Base-by-base conservation (phyloP, 1,284 basidiomycete genomes). In the Moniliophthora roreri region DNA sequence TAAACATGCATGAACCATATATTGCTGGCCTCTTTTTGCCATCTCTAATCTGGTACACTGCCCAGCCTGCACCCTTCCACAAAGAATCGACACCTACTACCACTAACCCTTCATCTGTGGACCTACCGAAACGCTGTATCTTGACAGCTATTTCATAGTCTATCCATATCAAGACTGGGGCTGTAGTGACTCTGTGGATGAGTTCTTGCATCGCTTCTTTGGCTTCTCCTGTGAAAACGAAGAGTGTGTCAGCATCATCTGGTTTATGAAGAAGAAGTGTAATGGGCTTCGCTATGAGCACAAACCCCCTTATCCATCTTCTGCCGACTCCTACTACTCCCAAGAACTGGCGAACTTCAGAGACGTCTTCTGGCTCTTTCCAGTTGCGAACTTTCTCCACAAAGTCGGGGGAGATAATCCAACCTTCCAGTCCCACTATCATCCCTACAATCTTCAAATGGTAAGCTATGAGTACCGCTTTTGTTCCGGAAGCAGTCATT, bases 1-100 rank as follows among this genome's bases (percentile, higher is more conserved):
- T 69, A 60, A 67, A 71, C 0, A 68, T 70, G 48, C 67, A 66
- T 0, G 68, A 72, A 0, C 71, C 68, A 54, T 60, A 73, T 1
- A 65, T 23, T 0, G 66, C 59, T 0, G 65, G 69, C 1, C 59
- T 57, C 32, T 63, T 62, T 20, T 62, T 56, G 0, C 36, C 50
- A 0, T 64, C 57, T 0, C 45, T 7, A 7, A 61, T 35, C 44
- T 75, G 72, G 24, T 62, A 67, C 0, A 74, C 48, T 0, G 68
- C 60, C 64, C 65, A 74, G 0, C 72, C 72, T 0, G 65, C 58
- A 0, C 66, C 71, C 26, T 63, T 58, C 10, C 59, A 57, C 0
- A 63, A 69, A 1, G 67, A 69, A 40, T 75, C 71, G 1, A 73
- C 69, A 0, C 62, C 63, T 1, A 74, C 48, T 4, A 69, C 58